Evolutionary conservation across 225 moss, liverwort and hornwort species (phyloP).

Genomic region (Ulota crispa): DNA sequence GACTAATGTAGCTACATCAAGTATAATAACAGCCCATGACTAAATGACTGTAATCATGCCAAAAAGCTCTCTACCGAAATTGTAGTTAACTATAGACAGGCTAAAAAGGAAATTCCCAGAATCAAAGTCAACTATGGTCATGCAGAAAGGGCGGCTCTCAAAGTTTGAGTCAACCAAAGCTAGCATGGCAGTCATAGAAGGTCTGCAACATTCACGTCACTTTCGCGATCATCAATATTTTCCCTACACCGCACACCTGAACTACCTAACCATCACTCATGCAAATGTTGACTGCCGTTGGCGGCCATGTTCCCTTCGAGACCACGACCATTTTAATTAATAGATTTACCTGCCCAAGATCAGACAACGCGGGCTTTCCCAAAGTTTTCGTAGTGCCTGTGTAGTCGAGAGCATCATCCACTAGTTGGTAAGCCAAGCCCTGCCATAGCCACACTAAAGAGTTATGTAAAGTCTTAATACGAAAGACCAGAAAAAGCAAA

Average conservation of each 20-base stretch:
- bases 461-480: not conserved
- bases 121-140: too few relatives aligned
- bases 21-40: too few relatives aligned
- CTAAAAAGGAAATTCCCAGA: too few relatives aligned
- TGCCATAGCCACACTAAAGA: constrained; percentile 33
- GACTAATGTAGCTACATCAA: too few relatives aligned
- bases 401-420: constrained; percentile 96
- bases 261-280: not conserved
- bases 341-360: constrained; percentile 71
- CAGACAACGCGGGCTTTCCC: constrained; percentile 92
- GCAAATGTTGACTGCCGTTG: not conserved
- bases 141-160: too few relatives aligned
- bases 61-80: too few relatives aligned
- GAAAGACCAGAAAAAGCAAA: not conserved
- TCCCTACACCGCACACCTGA: constrained; percentile 5
- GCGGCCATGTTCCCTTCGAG: not conserved
- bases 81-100: too few relatives aligned
- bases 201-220: not conserved
- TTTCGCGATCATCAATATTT: not conserved
- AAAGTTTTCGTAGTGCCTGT: constrained; percentile 77
- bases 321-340: not conserved
- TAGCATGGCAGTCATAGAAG: too few relatives aligned
- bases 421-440: constrained; percentile 95
- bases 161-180: too few relatives aligned
- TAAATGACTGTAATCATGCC: too few relatives aligned